Conservation (phyloP, 495 filamentous ascomycete species). For the Penicillium maclennaniae region DNA sequence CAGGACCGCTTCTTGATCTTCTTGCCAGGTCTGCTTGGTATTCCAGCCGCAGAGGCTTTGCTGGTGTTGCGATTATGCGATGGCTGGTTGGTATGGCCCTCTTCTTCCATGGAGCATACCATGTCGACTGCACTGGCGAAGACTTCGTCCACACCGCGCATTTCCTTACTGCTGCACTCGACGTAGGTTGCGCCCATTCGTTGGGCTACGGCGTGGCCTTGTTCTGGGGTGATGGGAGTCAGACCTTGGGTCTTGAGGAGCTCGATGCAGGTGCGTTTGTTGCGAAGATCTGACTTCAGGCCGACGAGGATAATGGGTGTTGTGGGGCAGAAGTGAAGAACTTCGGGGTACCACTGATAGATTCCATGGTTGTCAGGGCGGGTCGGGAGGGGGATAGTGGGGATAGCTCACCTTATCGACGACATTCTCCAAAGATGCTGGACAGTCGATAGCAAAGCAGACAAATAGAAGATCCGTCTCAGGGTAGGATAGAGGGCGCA, state of each 20-base stretch:
- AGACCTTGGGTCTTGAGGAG: slow-evolving; percentile 96
- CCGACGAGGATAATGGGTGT: slow-evolving; percentile 94
- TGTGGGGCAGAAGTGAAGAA: slow-evolving; percentile 96
- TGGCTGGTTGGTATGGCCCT: slow-evolving; percentile 31
- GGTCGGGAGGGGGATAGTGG: slow-evolving; percentile 2
- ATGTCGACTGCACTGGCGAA: slow-evolving; percentile 86
- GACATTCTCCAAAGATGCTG: slow-evolving; percentile 95
- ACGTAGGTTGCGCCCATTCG: slow-evolving; percentile 94
- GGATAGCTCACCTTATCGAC: slow-evolving; percentile 82
- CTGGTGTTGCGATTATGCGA: slow-evolving; percentile 17
- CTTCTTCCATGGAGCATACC: slow-evolving; percentile 57
- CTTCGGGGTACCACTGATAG: slow-evolving; percentile 93
- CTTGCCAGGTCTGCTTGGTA: slow-evolving; percentile 22
- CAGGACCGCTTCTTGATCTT: slow-evolving; percentile 67
- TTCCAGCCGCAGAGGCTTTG: slow-evolving; percentile 29
- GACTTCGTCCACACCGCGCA: slow-evolving; percentile 91
- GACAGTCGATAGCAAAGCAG: slow-evolving; percentile 98
- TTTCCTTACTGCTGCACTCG: slow-evolving; percentile 97
- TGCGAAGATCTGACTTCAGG: slow-evolving; percentile 91
- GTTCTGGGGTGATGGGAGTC: slow-evolving; percentile 86
- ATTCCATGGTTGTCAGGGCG: background rate
- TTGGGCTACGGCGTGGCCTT: slow-evolving; percentile 79
- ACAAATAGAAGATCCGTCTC: slow-evolving; percentile 98
- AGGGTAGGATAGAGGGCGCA: slow-evolving; percentile 93
- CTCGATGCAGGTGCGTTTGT: slow-evolving; percentile 92